Base-by-base conservation (phyloP, 2,329 filamentous ascomycete species). In the Elsinoe fawcettii region DNA sequence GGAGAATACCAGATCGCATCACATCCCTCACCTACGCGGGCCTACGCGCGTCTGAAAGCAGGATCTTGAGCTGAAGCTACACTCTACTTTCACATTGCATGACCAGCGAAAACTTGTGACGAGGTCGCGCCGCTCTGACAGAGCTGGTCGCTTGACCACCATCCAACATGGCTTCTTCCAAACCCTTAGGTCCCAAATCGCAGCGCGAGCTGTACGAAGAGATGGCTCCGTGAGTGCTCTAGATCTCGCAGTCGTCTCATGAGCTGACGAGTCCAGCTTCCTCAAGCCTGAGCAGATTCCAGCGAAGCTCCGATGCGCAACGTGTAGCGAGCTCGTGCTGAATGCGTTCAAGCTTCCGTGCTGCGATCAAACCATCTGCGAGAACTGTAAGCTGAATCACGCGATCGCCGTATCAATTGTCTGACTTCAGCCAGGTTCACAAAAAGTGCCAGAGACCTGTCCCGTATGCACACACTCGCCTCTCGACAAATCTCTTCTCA, bases 341-440 rank as follows among this genome's bases (percentile, higher is more conserved):
- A 95, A 96, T 70, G 89, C 92, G 7, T 95, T 90, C 70, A 88
- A 91, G 62, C 78, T 96, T 25, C 89, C 91, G 1, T 99, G 93
- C 74, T 99, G 93, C 72, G 93, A 96, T 68, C 92, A 95, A 69
- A 86, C 88, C 39, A 95, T 97, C 59, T 97, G 93, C 77, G 87
- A 92, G 68, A 80, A 78, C 63, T 99, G 93, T 96, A 76, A 67
- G 85, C 25, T 3, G 9, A 6, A 34, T 27, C 37, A 12, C 14
- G 25, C 23, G n/a, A 16, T 14, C n/a, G 9, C 22, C 64, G 39
- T 63, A 37, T 39, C 20, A 5, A 67, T 30, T 37, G 34, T 36
- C 67, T 67, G 55, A 63, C 56, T 18, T 34, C 14, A 59, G n/a
- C 63, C 63, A 92, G 85, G 90, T 70, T 90, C 95, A 71, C 77